A percentile compares a stretch with the other conserved stretches of the same genome.
phyloP scores from a whole-genome alignment of 78 protist species.

The Emiliania huxleyi region DNA sequence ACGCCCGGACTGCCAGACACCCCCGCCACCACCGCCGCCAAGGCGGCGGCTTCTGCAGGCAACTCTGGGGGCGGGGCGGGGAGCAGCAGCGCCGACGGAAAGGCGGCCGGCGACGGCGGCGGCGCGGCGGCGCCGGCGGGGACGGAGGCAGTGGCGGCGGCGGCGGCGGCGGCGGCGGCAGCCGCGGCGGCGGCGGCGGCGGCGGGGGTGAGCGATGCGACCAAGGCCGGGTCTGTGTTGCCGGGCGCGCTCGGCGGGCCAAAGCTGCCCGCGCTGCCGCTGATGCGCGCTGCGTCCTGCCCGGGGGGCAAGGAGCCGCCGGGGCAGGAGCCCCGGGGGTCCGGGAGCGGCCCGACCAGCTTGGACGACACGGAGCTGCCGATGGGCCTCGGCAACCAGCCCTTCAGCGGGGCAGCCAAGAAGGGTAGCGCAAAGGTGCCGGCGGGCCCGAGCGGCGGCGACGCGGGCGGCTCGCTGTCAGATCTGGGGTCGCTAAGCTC shows the following conservation, averaged over 20 bases:
- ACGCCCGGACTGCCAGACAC: constrained; percentile 8
- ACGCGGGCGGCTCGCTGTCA: neutral
- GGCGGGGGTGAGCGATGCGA: neutral
- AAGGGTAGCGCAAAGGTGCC: too few relatives aligned
- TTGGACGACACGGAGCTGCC: neutral
- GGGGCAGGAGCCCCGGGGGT: neutral
- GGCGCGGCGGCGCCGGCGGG: neutral
- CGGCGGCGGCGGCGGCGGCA: neutral
- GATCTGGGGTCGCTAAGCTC: neutral
- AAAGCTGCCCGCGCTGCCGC: too few relatives aligned
- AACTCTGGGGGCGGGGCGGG: neutral
- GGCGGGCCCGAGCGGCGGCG: neutral
- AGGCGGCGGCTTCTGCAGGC: neutral
- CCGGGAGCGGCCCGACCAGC: neutral
- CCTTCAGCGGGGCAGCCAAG: too few relatives aligned
- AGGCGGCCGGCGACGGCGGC: neutral
- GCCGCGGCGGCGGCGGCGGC: neutral
- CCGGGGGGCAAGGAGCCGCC: neutral
- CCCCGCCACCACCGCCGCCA: neutral
- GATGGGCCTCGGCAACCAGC: neutral
- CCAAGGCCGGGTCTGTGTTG: neutral
- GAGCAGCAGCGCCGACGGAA: neutral
- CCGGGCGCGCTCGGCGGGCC: neutral
- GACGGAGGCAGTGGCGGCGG: neutral
- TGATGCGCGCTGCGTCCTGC: too few relatives aligned